Conservation (phyloP, 441 rosid genomes). For the Populus hybrid region DNA sequence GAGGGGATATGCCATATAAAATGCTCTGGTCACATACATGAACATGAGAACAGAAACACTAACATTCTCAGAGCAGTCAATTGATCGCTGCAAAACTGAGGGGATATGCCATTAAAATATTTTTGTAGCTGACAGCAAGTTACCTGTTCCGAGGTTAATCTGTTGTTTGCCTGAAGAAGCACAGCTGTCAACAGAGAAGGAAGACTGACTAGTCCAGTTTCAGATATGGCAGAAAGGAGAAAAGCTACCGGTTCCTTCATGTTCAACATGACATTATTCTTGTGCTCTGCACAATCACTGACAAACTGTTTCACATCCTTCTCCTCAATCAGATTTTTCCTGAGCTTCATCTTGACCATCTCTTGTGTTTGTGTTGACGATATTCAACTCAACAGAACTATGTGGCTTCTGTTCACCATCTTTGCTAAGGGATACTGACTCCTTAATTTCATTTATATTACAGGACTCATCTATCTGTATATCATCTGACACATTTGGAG, state of each 20-base stretch:
- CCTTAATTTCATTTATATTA: too few relatives aligned
- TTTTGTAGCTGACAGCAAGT: conserved; percentile 8
- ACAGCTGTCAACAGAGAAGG: conserved; percentile 78
- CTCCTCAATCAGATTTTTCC: conserved; percentile 34
- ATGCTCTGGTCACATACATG: background rate
- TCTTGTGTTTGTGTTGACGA: too few relatives aligned
- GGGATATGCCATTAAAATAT: background rate
- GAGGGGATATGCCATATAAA: background rate
- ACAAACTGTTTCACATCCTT: conserved; percentile 35
- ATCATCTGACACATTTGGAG: too few relatives aligned
- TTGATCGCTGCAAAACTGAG: conserved; percentile 4
- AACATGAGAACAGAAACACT: background rate
- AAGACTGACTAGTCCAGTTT: conserved; percentile 79
- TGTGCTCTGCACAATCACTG: conserved; percentile 27
- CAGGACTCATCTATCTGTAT: too few relatives aligned
- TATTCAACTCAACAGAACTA: too few relatives aligned
- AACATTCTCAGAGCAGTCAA: conserved; percentile 11
- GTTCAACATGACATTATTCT: conserved; percentile 25
- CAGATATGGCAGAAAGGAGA: conserved; percentile 71
- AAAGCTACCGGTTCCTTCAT: conserved; percentile 46
- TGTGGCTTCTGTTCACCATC: too few relatives aligned
- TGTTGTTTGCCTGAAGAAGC: conserved; percentile 71
- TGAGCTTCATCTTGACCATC: too few relatives aligned
- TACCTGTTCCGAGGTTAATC: conserved; percentile 66
- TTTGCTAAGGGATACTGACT: too few relatives aligned